phyloP scores from a whole-genome alignment of 176 grass and related monocot species.

The Rhynchospora pubera region DNA sequence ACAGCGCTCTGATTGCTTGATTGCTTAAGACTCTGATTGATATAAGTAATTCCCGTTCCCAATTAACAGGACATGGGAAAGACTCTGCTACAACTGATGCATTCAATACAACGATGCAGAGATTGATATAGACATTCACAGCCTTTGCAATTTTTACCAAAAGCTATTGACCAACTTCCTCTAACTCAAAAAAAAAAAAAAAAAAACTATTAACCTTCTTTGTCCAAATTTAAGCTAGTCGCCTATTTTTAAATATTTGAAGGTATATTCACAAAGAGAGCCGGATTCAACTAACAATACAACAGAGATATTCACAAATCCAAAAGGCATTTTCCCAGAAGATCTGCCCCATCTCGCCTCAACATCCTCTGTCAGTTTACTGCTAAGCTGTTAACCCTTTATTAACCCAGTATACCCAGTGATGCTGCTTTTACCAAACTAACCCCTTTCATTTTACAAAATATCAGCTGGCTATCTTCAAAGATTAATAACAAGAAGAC shows the following conservation, averaged over 20 bases:
- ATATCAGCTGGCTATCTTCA: neutral
- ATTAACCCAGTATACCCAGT: neutral
- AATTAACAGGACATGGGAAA: no score
- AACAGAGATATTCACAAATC: neutral
- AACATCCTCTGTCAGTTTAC: neutral
- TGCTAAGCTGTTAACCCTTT: neutral
- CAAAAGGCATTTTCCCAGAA: neutral
- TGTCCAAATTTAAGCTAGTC: neutral
- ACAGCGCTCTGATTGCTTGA: no score
- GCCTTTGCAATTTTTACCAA: no score
- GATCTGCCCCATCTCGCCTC: neutral
- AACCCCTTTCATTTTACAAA: neutral
- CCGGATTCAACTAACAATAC: neutral
- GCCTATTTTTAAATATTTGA: slow-evolving; percentile 2
- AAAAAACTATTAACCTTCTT: neutral
- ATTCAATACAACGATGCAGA: no score
- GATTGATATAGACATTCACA: no score
- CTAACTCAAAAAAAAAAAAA: no score
- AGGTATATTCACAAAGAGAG: neutral
- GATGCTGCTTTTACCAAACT: neutral
- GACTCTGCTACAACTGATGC: no score
- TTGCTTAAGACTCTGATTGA: no score
- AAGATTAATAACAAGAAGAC: neutral
- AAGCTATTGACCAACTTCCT: no score
- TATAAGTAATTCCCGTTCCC: no score